Conservation (phyloP, 2,329 filamentous ascomycete species). For the Claviceps sorghi region DNA sequence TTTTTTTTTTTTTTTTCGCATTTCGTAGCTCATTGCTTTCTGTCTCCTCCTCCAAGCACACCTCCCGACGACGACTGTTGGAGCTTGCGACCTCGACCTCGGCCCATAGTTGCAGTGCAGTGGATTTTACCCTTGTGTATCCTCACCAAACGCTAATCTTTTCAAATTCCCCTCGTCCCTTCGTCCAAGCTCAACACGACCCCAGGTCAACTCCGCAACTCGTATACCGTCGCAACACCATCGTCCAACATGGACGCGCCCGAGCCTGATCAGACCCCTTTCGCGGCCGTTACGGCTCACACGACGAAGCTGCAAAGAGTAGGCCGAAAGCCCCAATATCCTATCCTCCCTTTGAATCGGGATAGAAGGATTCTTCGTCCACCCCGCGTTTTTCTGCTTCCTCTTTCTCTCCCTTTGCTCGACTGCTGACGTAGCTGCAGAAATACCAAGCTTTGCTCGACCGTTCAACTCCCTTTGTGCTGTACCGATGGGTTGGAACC, state of each 20-base stretch:
- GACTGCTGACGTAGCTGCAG: constrained; percentile 28
- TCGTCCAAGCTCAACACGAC: not conserved
- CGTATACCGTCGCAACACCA: not conserved
- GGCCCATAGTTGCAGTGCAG: not conserved
- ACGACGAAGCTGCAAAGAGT: constrained; percentile 63
- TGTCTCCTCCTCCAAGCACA: not conserved
- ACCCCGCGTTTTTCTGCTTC: not conserved
- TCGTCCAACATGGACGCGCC: constrained; percentile 57
- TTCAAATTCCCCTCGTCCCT: not conserved
- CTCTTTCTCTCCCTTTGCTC: not conserved
- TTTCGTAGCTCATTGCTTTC: not conserved
- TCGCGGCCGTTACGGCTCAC: constrained; percentile 76
- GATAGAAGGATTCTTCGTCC: not conserved
- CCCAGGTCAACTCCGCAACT: not conserved
- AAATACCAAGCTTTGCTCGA: constrained; percentile 91
- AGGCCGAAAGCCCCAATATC: constrained; percentile 15
- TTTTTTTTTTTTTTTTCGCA: constrained; percentile 1
- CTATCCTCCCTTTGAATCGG: not conserved
- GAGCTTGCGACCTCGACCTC: not conserved
- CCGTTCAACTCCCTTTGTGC: constrained; percentile 75
- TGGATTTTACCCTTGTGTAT: not conserved
- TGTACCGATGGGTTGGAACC: constrained; percentile 87
- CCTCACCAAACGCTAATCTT: not conserved
- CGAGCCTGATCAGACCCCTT: constrained; percentile 82
- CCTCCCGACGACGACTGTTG: not conserved